Base-by-base conservation (phyloP, 1,284 basidiomycete genomes). In the Ceratobasidium sp. region DNA sequence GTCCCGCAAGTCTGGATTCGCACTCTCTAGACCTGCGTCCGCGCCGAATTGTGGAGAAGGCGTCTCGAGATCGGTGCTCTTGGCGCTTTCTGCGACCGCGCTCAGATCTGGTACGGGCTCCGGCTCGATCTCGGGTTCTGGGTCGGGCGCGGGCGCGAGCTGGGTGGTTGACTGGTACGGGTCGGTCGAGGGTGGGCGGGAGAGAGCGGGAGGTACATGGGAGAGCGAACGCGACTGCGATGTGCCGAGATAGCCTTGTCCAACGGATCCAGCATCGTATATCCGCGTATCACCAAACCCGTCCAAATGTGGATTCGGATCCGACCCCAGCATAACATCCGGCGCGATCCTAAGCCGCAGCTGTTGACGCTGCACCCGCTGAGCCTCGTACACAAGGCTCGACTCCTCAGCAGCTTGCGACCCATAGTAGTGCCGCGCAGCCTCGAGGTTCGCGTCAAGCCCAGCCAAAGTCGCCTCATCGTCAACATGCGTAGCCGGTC, bases 31-130 rank as follows among this genome's bases (percentile, higher is more conserved):
- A 44, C 70, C 57, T 5, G 26, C 57, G 33, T 62, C 38, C 3
- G 33, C 38, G n/a, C 33, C 70, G 56, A 73, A 57, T 38, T 61
- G 57, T 9, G 70, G 70, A 3, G 70, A 73, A 9, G 70, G 70
- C 26, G 70, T 73, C 46, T 61, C 56, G 57, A 73, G 56, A 15
- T 46, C 42, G 4, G 56, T 73, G 33, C 70, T 73, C 40, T 62
- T 73, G 3, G 70, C 57, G 23, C 70, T 73, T 26, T 62, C 56
- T 4, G 56, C 54, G 5, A 38, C 40, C 26, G 59, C n/a, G n/a
- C n/a, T 61, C 59, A 61, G 40, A 17, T 73, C 70, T n/a, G 70
- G 56, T 13, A 48, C 44, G 17, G n/a, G 10, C 46, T 20, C 44
- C n/a, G 44, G 50, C 23, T 70, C 68, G 33, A 54, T 38, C 54